Evolutionary conservation across 2,329 filamentous ascomycete genomes (phyloP), one percentile per base, ranked within the genome.

Genomic region (Colletotrichum simmondsii): DNA sequence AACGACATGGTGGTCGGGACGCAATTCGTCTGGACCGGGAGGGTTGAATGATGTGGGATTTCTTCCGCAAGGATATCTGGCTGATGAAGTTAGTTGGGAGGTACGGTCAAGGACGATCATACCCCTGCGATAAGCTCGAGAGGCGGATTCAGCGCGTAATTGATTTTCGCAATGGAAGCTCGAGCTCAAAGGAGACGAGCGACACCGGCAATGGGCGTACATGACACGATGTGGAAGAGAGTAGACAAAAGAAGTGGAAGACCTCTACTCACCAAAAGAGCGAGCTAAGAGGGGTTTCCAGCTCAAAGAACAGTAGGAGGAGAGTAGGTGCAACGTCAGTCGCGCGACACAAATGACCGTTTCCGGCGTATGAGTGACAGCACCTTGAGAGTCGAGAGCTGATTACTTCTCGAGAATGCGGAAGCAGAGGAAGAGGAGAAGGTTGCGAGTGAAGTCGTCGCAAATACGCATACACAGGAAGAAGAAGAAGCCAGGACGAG

Each of bases 1-100:
- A 82, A 84, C 75, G 86, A 83, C 89, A 91, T 92, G 75, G 42
- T 49, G 42, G 76, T 84, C 78, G 66, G 74, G 58, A 68, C 54
- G 35, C 64, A 59, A 12, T 66, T 66, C 26, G 64, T 66, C 64
- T 32, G 54, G 53, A 26, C 64, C 26, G n/a, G 28, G 16, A 32
- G 24, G 16, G 12, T 4, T 16, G 54, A 12, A 30, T 14, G 54
- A 14, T 57, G 14, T 57, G 28, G 7, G n/a, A 16, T 5, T 24
- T 35, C n/a, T 65, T 57, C 24, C 46, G 53, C 53, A 28, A 49
- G 19, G 19, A 49, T 49, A 49, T 49, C 42, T 49, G 19, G 30
- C 22, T 19, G 4, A 4, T 24, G 46, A 35, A 7, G 61, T 64
- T 8, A 64, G 49, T 53, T 16, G 22, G 32, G 46, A 7, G 8